phyloP scores from a whole-genome alignment of 2,329 filamentous ascomycete species.

The Acarospora socialis region DNA sequence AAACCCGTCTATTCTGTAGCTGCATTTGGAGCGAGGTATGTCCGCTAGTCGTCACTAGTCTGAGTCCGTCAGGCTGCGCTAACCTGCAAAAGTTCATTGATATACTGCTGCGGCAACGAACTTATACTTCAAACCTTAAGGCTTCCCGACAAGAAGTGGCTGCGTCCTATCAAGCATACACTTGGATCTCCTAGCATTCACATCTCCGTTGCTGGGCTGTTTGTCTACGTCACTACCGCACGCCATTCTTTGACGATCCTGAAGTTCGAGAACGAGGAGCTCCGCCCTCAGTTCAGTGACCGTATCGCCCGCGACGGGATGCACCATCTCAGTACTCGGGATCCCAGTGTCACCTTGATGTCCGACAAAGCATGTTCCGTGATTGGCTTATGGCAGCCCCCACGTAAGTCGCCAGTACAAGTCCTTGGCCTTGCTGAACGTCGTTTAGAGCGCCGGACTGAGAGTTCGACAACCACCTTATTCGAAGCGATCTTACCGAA shows the following conservation, averaged over 20 bases:
- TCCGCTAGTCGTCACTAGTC: too few species aligned
- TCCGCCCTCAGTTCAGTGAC: conserved; percentile 24
- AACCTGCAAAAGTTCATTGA: conserved; percentile 29
- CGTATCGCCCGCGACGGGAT: conserved; percentile 21
- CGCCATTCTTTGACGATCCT: conserved; percentile 39
- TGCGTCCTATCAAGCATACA: conserved; percentile 23
- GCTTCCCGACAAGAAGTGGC: conserved; percentile 28
- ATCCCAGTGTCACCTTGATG: conserved; percentile 33
- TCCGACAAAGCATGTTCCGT: conserved; percentile 39
- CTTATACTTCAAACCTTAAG: conserved; percentile 30
- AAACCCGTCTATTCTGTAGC: conserved; percentile 43
- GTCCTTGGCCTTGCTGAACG: conserved; percentile 4
- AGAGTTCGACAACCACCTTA: conserved; percentile 23
- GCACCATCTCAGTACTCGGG: conserved; percentile 25
- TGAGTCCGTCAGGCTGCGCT: conserved; percentile 42
- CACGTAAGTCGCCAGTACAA: conserved; percentile 2
- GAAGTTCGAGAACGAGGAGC: conserved; percentile 23
- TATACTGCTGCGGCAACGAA: conserved; percentile 32
- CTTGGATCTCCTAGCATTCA: conserved; percentile 37
- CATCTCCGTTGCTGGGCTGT: conserved; percentile 31
- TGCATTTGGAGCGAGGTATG: conserved; percentile 40
- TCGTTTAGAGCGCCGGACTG: conserved; percentile 13
- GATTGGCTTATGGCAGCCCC: conserved; percentile 22
- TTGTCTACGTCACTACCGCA: conserved; percentile 41
- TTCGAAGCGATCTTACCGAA: conserved; percentile 44